Evolutionary conservation across 805 yeast species (phyloP).

Genomic region (Pichia insulana): DNA sequence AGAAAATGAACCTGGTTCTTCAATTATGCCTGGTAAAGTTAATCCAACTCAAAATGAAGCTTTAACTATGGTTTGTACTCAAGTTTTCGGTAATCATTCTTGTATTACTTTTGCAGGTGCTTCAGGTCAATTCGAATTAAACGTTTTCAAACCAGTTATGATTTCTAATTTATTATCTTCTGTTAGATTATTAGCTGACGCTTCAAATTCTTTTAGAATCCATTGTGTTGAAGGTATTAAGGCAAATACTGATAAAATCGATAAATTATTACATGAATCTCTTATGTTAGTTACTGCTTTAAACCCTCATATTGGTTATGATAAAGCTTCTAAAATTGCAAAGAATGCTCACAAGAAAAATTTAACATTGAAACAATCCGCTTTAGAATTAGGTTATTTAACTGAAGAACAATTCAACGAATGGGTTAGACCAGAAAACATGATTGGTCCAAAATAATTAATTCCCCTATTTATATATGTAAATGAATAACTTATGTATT

Average conservation of each 20-base stretch:
- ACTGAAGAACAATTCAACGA: constrained; percentile 81
- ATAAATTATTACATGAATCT: constrained; percentile 83
- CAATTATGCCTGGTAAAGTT: constrained; percentile 99
- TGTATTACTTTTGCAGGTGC: constrained; percentile 97
- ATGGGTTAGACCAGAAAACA: constrained; percentile 96
- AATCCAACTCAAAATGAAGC: constrained; percentile 99
- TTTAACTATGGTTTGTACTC: constrained; percentile 94
- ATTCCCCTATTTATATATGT: neutral
- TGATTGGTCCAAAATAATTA: constrained; percentile 79
- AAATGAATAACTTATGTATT: neutral
- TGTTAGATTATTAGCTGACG: constrained; percentile 83
- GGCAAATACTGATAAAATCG: constrained; percentile 84
- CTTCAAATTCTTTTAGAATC: constrained; percentile 78
- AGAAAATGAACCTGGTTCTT: constrained; percentile 98
- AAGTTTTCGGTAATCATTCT: constrained; percentile 94
- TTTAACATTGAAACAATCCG: constrained; percentile 87
- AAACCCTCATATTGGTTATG: constrained; percentile 98
- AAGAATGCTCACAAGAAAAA: constrained; percentile 99
- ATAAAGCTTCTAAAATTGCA: constrained; percentile 94
- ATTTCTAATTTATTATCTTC: constrained; percentile 84
- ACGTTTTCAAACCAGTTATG: constrained; percentile 96
- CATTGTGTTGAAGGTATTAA: constrained; percentile 92
- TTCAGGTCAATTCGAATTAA: constrained; percentile 96
- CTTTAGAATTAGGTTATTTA: constrained; percentile 82
- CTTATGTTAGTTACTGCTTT: constrained; percentile 97